Conservation (phyloP, 441 rosid genomes). For the Macaranga tanarius region DNA sequence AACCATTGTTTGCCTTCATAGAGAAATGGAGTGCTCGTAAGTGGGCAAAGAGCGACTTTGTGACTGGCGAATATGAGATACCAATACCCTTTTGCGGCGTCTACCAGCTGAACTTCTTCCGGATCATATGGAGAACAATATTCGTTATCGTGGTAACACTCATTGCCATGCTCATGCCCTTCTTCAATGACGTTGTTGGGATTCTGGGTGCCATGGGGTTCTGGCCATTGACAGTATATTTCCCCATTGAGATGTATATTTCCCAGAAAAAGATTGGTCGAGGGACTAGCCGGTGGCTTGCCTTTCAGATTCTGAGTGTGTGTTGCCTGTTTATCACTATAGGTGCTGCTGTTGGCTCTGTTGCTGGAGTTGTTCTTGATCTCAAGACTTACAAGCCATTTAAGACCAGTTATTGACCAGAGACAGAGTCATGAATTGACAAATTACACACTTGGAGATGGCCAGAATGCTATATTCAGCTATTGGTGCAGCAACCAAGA, state of each 20-base stretch:
- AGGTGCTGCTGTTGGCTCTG: constrained; percentile 70
- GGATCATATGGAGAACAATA: constrained; percentile 63
- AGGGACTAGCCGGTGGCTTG: constrained; percentile 60
- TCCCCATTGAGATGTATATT: constrained; percentile 76
- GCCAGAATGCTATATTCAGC: neutral
- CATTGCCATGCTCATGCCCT: constrained; percentile 76
- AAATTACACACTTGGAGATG: neutral
- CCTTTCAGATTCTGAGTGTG: constrained; percentile 56
- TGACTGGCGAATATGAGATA: constrained; percentile 46
- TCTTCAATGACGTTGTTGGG: constrained; percentile 72
- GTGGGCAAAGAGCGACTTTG: constrained; percentile 47
- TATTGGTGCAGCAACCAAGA: neutral
- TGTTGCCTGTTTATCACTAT: constrained; percentile 50
- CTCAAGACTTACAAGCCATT: constrained; percentile 68
- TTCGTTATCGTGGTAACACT: constrained; percentile 63
- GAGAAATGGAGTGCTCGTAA: constrained; percentile 43
- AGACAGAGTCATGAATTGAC: neutral
- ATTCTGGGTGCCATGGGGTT: constrained; percentile 72
- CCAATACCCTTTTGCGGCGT: constrained; percentile 41
- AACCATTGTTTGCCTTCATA: constrained; percentile 70
- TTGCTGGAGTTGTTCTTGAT: constrained; percentile 58
- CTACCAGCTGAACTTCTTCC: constrained; percentile 52
- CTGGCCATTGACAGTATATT: constrained; percentile 77
- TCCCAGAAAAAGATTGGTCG: constrained; percentile 52
- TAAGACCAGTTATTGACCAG: constrained; percentile 32